Conservation (phyloP, 257 asterid genomes). For the Solanum chmielewskii region DNA sequence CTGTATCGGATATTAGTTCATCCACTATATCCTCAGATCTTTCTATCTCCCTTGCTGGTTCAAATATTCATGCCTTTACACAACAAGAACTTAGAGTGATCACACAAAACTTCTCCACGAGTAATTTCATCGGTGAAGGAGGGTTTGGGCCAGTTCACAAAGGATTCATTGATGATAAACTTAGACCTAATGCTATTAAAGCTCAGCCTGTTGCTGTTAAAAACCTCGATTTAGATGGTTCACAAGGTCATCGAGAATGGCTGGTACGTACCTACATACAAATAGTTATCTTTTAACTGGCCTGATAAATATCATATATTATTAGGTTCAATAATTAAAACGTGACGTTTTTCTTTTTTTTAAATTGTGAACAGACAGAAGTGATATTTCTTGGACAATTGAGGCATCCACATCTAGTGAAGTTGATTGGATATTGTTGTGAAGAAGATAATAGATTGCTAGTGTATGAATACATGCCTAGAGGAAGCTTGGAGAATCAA, state of each 20-base stretch:
- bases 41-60: constrained; percentile 64
- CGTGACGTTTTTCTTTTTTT: background rate
- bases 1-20: constrained; percentile 45
- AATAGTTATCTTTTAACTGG: background rate
- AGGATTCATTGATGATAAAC: constrained; percentile 82
- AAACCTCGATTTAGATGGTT: constrained; percentile 79
- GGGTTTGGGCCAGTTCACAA: constrained; percentile 98
- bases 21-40: constrained; percentile 64
- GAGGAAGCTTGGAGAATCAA: constrained; percentile 93
- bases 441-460: constrained; percentile 91
- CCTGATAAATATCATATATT: no score
- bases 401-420: constrained; percentile 80
- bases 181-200: constrained; percentile 57
- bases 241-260: constrained; percentile 94
- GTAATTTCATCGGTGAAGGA: constrained; percentile 82
- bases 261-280: constrained; percentile 43
- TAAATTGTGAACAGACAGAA: constrained; percentile 45
- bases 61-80: constrained; percentile 55
- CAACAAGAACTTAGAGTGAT: constrained; percentile 77
- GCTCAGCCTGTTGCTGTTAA: constrained; percentile 98
- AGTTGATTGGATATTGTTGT: constrained; percentile 89
- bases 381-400: constrained; percentile 79
- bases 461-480: constrained; percentile 87
- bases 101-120: constrained; percentile 60
- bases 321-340: background rate